Conservation (phyloP, 2,329 filamentous ascomycete species). For the Colletotrichum zoysiae region DNA sequence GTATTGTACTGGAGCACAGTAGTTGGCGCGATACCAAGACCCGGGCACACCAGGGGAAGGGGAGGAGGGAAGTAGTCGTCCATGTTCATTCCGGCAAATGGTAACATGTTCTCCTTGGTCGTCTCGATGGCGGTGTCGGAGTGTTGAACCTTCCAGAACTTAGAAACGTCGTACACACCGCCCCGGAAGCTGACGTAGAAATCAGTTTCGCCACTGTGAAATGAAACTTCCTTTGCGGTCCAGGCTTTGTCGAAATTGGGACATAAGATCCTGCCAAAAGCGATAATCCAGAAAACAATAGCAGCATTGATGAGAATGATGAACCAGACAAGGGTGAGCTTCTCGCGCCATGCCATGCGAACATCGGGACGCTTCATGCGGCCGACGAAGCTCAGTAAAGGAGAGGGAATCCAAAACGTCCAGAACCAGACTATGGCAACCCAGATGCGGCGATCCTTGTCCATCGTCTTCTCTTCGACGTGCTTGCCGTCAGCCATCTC, state of each 20-base stretch:
- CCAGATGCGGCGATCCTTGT: slow-evolving; percentile 79
- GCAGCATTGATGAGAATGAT: slow-evolving; percentile 85
- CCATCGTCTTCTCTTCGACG: slow-evolving; percentile 77
- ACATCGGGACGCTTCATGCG: slow-evolving; percentile 98
- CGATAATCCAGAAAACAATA: slow-evolving; percentile 93
- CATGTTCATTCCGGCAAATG: slow-evolving; percentile 82
- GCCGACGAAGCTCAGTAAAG: slow-evolving; percentile 81
- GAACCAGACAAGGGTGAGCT: slow-evolving; percentile 83
- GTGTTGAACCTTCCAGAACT: slow-evolving; percentile 89
- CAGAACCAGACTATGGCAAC: slow-evolving; percentile 84
- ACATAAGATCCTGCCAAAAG: slow-evolving; percentile 86
- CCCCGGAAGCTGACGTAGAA: slow-evolving; percentile 91
- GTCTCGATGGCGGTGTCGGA: slow-evolving; percentile 78
- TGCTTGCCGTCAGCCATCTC: slow-evolving; percentile 83
- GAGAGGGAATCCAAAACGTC: slow-evolving; percentile 96
- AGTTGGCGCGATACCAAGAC: slow-evolving; percentile 72
- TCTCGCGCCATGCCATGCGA: slow-evolving; percentile 97
- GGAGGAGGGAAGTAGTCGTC: slow-evolving; percentile 90
- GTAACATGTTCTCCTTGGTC: slow-evolving; percentile 75
- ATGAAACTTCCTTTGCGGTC: slow-evolving; percentile 76
- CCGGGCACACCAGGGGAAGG: slow-evolving; percentile 78
- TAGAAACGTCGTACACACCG: slow-evolving; percentile 90
- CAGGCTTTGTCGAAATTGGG: slow-evolving; percentile 94
- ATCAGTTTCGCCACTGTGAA: slow-evolving; percentile 79
- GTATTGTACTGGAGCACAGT: slow-evolving; percentile 73